A percentile compares a stretch with the other conserved stretches of the same genome.
These are phyloP conservation scores for Ustanciosporium gigantosporum DNA, from an alignment of 1,284 basidiomycete genomes.

Conservation along the genomic window DNA sequence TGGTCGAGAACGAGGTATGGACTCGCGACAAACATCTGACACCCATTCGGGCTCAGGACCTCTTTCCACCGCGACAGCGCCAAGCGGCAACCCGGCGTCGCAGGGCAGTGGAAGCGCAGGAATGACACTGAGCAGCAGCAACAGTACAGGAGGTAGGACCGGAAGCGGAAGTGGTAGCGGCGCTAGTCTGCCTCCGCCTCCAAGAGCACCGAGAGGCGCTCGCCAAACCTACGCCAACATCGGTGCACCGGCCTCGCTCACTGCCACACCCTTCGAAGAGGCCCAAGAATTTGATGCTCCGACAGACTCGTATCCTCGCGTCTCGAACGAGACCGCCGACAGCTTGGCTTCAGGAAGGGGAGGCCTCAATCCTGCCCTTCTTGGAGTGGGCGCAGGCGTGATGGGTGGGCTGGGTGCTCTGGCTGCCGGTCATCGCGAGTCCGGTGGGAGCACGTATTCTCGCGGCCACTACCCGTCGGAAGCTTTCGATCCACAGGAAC, in stretches of 20 bases:
- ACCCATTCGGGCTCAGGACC: conserved; percentile 7
- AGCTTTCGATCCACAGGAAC: no score
- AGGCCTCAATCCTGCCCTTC: conserved; percentile 16
- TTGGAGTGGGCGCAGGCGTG: conserved; percentile 22
- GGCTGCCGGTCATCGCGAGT: conserved; percentile 44
- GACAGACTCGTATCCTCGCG: conserved; percentile 1
- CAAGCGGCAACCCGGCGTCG: neutral
- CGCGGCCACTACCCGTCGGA: no score
- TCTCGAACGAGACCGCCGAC: conserved; percentile 11
- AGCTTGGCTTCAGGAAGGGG: conserved; percentile 4
- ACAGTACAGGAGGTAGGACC: conserved; percentile 32
- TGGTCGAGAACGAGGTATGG: neutral
- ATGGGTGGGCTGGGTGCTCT: conserved; percentile 34
- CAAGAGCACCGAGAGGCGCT: conserved; percentile 14
- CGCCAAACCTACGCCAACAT: conserved; percentile 17
- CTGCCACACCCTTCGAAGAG: no score
- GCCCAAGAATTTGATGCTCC: neutral
- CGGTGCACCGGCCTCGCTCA: no score
- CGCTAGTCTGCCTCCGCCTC: conserved; percentile 30
- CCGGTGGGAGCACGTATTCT: conserved; percentile 31
- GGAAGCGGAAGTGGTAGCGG: conserved; percentile 19
- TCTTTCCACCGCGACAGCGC: neutral
- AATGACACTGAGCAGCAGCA: conserved; percentile 27
- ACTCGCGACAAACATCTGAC: conserved; percentile 7
- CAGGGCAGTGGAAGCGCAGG: neutral